Evolutionary conservation across 306 rosid genomes (phyloP).

Genomic region (Prunus dulcis): DNA sequence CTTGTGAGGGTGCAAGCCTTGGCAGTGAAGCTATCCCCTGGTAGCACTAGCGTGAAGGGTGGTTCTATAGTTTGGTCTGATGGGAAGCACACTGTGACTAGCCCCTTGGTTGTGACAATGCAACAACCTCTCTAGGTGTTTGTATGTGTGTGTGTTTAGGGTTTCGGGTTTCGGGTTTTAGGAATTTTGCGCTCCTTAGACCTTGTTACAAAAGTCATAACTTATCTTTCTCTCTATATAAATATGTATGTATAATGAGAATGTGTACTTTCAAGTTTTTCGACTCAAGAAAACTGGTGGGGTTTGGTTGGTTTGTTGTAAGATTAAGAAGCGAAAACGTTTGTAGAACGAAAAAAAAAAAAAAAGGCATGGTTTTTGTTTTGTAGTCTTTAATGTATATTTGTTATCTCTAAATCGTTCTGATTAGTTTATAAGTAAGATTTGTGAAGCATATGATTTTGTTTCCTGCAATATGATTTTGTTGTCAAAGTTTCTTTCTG

Average conservation of each 20-base stretch:
- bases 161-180: conserved; percentile 30
- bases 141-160: no score
- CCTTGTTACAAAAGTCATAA: conserved; percentile 28
- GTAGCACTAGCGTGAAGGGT: conserved; percentile 54
- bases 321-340: conserved; percentile 39
- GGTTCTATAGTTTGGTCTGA: conserved; percentile 80
- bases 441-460: not conserved
- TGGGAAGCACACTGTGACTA: conserved; percentile 76
- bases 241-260: conserved; percentile 34
- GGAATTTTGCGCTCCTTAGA: conserved; percentile 20
- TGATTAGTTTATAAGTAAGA: not conserved
- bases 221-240: conserved; percentile 15
- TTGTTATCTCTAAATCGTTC: conserved; percentile 9
- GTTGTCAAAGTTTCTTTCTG: no score
- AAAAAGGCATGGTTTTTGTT: conserved; percentile 12
- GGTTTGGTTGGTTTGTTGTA: conserved; percentile 43
- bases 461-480: not conserved
- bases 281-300: conserved; percentile 49
- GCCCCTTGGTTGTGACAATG: conserved; percentile 84
- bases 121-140: conserved; percentile 70
- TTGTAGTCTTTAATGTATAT: not conserved
- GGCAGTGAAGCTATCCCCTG: conserved; percentile 67
- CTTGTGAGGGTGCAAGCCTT: conserved; percentile 74
- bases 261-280: conserved; percentile 27
- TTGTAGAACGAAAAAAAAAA: conserved; percentile 35